Conservation (phyloP, 164 flowering plant species). For the Amborella trichopoda region DNA sequence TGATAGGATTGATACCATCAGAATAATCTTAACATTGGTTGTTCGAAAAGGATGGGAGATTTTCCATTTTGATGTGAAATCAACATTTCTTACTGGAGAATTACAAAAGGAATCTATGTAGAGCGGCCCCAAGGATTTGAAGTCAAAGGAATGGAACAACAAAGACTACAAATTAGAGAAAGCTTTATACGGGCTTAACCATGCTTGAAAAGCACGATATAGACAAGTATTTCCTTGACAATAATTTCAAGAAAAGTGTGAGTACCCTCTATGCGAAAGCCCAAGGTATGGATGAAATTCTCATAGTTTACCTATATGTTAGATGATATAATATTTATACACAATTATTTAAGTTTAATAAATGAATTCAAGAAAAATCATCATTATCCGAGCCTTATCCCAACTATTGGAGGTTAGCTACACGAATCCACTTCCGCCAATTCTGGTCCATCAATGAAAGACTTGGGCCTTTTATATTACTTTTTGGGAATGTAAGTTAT, state of each 20-base stretch:
- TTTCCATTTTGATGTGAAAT: constrained; percentile 2
- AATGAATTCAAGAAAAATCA: not conserved
- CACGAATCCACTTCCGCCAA: too few species aligned
- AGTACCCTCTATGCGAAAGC: constrained; percentile 3
- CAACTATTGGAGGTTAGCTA: too few species aligned
- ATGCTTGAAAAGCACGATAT: not conserved
- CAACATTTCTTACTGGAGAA: not conserved
- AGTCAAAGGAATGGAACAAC: not conserved
- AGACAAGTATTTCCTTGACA: not conserved
- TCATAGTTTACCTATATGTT: not conserved
- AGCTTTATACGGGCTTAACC: not conserved
- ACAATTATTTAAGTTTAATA: not conserved
- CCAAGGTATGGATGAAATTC: too few species aligned
- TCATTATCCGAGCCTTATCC: not conserved
- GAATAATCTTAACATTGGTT: not conserved
- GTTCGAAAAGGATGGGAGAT: not conserved
- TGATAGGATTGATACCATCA: not conserved
- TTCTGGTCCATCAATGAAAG: too few species aligned
- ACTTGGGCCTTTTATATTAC: not conserved
- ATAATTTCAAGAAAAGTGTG: not conserved
- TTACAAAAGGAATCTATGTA: not conserved
- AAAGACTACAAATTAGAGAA: not conserved
- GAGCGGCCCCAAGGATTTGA: not conserved
- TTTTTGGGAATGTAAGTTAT: constrained; percentile 1
- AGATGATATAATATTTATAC: not conserved